Evolutionary conservation across 2,329 filamentous ascomycete genomes (phyloP), one percentile per base, ranked within the genome.

Genomic region (Paecilomyces niveus): DNA sequence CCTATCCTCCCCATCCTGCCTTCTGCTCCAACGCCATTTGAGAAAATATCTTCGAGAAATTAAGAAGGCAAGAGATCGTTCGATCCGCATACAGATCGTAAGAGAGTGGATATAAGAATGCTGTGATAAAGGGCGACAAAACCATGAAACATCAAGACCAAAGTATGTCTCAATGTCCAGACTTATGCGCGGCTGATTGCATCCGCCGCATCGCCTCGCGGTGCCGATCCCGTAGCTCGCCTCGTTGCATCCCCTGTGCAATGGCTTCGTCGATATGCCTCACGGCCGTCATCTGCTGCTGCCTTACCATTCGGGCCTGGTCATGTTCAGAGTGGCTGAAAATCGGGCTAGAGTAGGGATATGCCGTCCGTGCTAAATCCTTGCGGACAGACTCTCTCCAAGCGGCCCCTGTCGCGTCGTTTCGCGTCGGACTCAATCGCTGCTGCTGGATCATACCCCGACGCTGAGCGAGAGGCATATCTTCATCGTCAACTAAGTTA

Each of bases 191-290:
- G 54, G 76, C 73, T 13, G 80, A 80, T 70, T 96, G 92, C 86
- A 97, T 89, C 71, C 81, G 86, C 62, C 89, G 81, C 83, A 97
- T 82, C 0, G 88, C 89, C 62, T 92, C 88, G 21, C 88, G 82
- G 71, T 97, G 92, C 22, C 87, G 82, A 53, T 89, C 88, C 55
- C 89, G 79, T 78, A 96, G 83, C 62, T 89, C 85, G 0, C 87
- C 87, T 15, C 84, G 85, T 57, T 90, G 81, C 89, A 95, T 94
- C 63, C 85, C 82, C 71, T 88, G 85, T 63, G 91, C 88, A 66
- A 91, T 86, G 39, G 81, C 81, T 54, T 82, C 82, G 13, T 89
- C 85, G 5, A 80, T 78, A 57, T 83, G 78, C 62, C 85, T 81
- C 63, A 81, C 83, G 54, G 83, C 83, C 50, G 79, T 75, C 57